Percentiles rank a stretch among this genome's conserved stretches.
Conservation (phyloP, 75 land plant species). For the Ceratopteris richardii region DNA sequence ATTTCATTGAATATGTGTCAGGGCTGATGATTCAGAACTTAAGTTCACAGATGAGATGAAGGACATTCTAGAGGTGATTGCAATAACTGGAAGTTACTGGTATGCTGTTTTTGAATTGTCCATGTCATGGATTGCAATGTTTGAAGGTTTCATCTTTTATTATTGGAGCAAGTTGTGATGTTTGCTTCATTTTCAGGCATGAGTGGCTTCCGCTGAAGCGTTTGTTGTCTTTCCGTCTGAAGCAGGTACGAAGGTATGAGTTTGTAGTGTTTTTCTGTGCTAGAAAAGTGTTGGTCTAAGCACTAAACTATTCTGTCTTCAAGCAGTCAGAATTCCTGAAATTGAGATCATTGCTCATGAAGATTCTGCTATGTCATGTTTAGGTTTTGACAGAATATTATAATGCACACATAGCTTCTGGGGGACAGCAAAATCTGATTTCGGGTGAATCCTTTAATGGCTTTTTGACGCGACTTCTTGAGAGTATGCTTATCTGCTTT, state of each 20-base stretch:
- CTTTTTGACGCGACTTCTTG: conserved; percentile 45
- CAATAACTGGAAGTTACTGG: conserved; percentile 52
- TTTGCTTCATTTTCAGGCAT: conserved; percentile 44
- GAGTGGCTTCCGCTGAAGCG: conserved; percentile 51
- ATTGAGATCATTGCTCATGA: background rate
- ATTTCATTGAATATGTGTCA: too few relatives aligned
- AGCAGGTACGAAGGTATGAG: conserved; percentile 77
- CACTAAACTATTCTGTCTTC: background rate
- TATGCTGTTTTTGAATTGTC: conserved; percentile 7
- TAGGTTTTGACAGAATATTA: conserved; percentile 67
- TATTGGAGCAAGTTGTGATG: background rate
- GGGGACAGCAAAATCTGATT: conserved; percentile 34
- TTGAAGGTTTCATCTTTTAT: background rate
- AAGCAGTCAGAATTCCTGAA: background rate
- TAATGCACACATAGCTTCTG: conserved; percentile 31
- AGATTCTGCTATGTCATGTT: too few relatives aligned
- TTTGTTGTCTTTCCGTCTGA: conserved; percentile 53
- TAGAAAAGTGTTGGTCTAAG: too few relatives aligned
- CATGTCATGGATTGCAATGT: background rate
- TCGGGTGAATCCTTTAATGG: conserved; percentile 57
- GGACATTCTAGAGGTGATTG: conserved; percentile 43
- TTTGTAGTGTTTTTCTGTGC: background rate
- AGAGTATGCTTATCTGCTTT: conserved; percentile 30
- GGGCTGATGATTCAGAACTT: conserved; percentile 26
- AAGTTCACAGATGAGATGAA: conserved; percentile 33